Evolutionary conservation across 768 basidiomycete species (phyloP).

Genomic region (Flagelloscypha sp.): DNA sequence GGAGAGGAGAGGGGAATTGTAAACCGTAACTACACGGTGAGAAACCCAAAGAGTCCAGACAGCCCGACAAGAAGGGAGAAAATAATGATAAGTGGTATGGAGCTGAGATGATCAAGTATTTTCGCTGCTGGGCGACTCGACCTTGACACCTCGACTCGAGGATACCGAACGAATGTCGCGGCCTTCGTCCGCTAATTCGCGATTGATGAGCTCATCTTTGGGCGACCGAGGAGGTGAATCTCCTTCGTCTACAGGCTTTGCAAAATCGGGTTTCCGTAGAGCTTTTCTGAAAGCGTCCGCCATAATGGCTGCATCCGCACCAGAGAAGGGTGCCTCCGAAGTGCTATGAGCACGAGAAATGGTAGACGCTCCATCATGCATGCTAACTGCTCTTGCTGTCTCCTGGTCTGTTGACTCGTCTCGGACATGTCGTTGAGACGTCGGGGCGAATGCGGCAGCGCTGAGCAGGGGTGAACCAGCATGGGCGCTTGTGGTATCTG

Average conservation of each 20-base stretch:
- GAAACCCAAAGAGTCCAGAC: too few species aligned
- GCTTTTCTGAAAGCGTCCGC: constrained; percentile 87
- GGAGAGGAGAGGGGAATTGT: too few species aligned
- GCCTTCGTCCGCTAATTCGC: constrained; percentile 85
- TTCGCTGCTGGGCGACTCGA: constrained; percentile 64
- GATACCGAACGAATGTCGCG: constrained; percentile 78
- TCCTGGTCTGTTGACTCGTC: constrained; percentile 24
- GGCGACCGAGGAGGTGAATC: constrained; percentile 41
- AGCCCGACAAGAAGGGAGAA: too few species aligned
- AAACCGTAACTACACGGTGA: too few species aligned
- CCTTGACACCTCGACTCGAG: constrained; percentile 70
- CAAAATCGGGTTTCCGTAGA: constrained; percentile 83
- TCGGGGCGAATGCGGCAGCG: constrained; percentile 17
- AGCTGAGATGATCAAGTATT: too few species aligned
- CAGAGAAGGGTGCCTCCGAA: constrained; percentile 65
- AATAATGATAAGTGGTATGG: too few species aligned
- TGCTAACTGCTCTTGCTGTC: constrained; percentile 6
- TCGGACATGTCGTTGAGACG: too few species aligned
- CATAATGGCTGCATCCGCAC: constrained; percentile 86
- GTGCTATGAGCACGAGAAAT: constrained; percentile 53
- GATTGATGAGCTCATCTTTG: constrained; percentile 43
- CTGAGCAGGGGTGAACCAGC: constrained; percentile 43
- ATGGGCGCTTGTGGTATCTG: constrained; percentile 33
- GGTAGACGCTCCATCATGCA: constrained; percentile 62
- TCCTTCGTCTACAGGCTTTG: constrained; percentile 64